Evolutionary conservation across 805 yeast genomes (phyloP).

Genomic region (Wickerhamia fluorescens): DNA sequence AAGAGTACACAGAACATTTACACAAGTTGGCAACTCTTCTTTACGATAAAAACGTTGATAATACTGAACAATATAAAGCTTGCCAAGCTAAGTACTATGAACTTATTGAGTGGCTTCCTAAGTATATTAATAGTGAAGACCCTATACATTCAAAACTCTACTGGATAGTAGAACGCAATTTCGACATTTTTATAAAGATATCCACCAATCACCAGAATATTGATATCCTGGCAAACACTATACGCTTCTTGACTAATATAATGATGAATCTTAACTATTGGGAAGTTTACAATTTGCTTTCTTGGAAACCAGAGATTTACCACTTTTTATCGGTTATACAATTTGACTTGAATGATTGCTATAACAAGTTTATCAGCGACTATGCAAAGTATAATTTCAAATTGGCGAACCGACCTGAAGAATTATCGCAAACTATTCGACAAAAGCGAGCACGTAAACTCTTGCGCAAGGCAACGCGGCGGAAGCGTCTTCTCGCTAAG

Average conservation of each 20-base stretch:
- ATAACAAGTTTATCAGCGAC: constrained; percentile 25
- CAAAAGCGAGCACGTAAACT: constrained; percentile 1
- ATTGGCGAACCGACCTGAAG: background rate
- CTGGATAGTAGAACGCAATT: constrained; percentile 29
- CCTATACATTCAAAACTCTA: constrained; percentile 27
- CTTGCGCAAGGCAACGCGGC: constrained; percentile 1
- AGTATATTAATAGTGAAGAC: no score
- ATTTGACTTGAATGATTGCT: constrained; percentile 36
- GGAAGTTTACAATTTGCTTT: constrained; percentile 36
- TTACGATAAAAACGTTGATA: constrained; percentile 11
- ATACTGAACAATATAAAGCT: constrained; percentile 8
- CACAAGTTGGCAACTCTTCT: constrained; percentile 23
- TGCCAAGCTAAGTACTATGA: constrained; percentile 18
- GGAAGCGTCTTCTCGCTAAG: background rate
- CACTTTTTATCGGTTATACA: constrained; percentile 33
- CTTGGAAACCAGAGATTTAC: constrained; percentile 37
- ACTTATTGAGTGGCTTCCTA: no score
- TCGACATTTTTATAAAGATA: constrained; percentile 31
- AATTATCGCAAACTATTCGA: background rate
- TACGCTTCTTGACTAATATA: constrained; percentile 30
- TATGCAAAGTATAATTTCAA: constrained; percentile 21
- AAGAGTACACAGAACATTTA: constrained; percentile 33
- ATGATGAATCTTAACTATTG: constrained; percentile 36
- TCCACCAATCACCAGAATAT: constrained; percentile 23
- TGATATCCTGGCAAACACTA: constrained; percentile 26